Evolutionary conservation across 2,329 filamentous ascomycete genomes (phyloP).

Genomic region (Xylariaceae sp.): DNA sequence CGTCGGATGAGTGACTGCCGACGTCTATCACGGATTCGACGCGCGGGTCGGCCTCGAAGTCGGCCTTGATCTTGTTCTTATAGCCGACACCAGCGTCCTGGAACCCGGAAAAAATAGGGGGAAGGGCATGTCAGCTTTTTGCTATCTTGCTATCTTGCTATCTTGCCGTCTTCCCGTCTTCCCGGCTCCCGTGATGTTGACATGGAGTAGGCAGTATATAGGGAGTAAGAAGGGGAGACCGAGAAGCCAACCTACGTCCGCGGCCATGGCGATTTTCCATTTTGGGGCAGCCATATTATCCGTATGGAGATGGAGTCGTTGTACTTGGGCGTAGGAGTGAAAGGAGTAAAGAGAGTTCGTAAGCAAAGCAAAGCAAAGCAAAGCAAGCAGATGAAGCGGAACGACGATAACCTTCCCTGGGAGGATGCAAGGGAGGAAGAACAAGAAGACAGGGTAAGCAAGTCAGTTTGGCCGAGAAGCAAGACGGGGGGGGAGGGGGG

Average conservation of each 20-base stretch:
- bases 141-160: neutral
- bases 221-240: neutral
- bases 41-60: constrained; percentile 61
- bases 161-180: neutral
- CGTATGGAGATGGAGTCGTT: neutral
- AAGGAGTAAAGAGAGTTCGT: neutral
- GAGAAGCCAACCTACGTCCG: constrained; percentile 38
- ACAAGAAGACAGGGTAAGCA: too few relatives aligned
- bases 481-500: too few relatives aligned
- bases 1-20: constrained; percentile 57
- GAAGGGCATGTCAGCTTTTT: neutral
- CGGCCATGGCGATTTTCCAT: constrained; percentile 50
- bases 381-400: too few relatives aligned
- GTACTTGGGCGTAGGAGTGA: neutral
- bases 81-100: constrained; percentile 69
- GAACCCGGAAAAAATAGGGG: neutral
- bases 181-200: too few relatives aligned
- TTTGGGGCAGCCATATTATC: constrained; percentile 39
- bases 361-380: too few relatives aligned
- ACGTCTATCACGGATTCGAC: constrained; percentile 68
- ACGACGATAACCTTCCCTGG: too few relatives aligned
- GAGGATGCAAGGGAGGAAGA: too few relatives aligned
- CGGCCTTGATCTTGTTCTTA: constrained; percentile 70
- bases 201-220: too few relatives aligned
- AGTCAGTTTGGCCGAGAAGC: too few relatives aligned